Base-by-base conservation (phyloP, 139 green algal species). In the Tetradesmus lagerheimii region DNA sequence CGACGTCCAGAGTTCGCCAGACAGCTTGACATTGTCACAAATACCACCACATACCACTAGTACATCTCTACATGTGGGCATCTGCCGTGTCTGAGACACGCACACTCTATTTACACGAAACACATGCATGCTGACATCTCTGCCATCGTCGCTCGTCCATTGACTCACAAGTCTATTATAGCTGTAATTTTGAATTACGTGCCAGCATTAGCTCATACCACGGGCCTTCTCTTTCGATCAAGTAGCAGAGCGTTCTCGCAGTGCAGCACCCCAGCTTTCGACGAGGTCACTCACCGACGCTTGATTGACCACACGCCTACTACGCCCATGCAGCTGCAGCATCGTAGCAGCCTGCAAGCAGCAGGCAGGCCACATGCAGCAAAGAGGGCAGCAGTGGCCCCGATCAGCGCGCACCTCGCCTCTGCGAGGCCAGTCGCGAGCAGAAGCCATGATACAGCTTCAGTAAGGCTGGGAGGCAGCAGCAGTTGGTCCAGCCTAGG, bases 291-390 rank as follows among this genome's bases (percentile, higher is more conserved):
- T 9, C 16, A 71, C 57, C 2, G 1, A 71, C 57, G 23, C 31
- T 11, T 71, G 1, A n/a, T 20, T 31, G 23, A 71, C 12, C 23
- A n/a, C 3, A 41, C 29, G 4, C 1, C 20, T 38, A 79, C 2
- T 16, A 39, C 3, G 5, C 41, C n/a, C 31, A 87, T 87, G 82
- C 82, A 87, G 38, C 82, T 87, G 14, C 82, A 87, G 82, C 80
- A 86, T 27, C 80, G 80, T 31, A 87, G 82, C 29, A 34, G 34
- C 53, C 35, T 87, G 35, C 23, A 12, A 8, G 37, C 76, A 82
- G 37, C 38, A 53, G 41, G 37, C n/a, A 35, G 45, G 80, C 47
- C 57, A 77, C 71, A 79, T 79, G 71, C 71, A 47, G 34, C 82
- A 66, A 29, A 27, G 45, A n/a, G 23, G 47, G 57, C 53, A 20